Evolutionary conservation across 202 grass and related monocot genomes (phyloP), one percentile per base, ranked within the genome.

Genomic region (Panicum virgatum): DNA sequence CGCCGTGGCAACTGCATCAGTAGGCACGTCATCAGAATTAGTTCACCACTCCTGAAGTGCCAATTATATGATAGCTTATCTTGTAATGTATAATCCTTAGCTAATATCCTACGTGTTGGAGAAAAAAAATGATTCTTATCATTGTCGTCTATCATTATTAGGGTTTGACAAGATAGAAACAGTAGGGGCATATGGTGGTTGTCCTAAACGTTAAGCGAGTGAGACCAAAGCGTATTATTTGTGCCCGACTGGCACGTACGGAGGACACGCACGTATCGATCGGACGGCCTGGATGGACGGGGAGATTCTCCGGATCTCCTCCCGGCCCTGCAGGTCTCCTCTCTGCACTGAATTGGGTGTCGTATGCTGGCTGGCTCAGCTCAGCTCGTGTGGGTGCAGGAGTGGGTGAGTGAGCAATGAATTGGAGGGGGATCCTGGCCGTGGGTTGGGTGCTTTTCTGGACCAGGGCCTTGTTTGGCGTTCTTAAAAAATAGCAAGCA

Each of bases 171-270:
- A 52, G 34, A 26, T 32, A 12, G 25, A 10, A 13, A 27, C 56
- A 5, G 57, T 45, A 59, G 57, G 70, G 47, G 65, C 79, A 87
- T 87, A 82, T 27, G 36, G 53, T 72, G 34, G 79, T 58, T 46
- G 85, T 36, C 85, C 80, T 66, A 87, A 54, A 78, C 65, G 85
- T 64, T 39, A 83, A 87, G 73, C 36, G 42, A 77, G 75, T 54
- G 62, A 62, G 61, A 81, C 69, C 44, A 81, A 85, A 70, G n/a
- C 52, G 76, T 80, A 61, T 57, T 9, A 69, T 84, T 23, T 29
- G 19, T 43, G 70, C 7, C 9, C 16, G 52, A 58, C 38, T 59
- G 39, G 58, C 20, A 71, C 22, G 36, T 34, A 42, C 37, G 19
- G 20, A 34, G 32, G 0, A 34, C 32, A 0, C 36, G 38, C 34